A percentile compares a stretch with the other conserved stretches of the same genome.
phyloP scores from a whole-genome alignment of 2,329 filamentous ascomycete species.

The Thyridium curvatum region DNA sequence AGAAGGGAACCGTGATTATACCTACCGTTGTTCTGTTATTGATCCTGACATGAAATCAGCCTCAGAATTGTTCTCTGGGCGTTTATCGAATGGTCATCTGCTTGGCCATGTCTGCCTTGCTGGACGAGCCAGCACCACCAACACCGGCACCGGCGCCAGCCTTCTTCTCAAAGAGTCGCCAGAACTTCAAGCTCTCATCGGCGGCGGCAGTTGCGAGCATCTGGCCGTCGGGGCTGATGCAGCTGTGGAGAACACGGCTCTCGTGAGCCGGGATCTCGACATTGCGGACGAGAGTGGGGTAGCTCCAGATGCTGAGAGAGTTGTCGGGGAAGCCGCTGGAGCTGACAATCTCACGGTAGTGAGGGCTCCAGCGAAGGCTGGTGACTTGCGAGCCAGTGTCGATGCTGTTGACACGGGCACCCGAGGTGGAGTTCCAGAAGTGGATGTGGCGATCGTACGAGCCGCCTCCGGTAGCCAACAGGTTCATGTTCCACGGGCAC shows the following conservation, averaged over 20 bases:
- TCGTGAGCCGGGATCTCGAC: slow-evolving; percentile 97
- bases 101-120: slow-evolving; percentile 83
- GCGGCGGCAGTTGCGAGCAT: slow-evolving; percentile 95
- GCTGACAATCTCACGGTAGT: slow-evolving; percentile 97
- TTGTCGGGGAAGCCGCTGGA: slow-evolving; percentile 99
- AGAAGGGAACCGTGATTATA: slow-evolving; percentile 34
- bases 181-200: slow-evolving; percentile 98
- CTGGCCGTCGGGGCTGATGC: slow-evolving; percentile 93
- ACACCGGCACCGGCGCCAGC: slow-evolving; percentile 63
- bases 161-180: slow-evolving; percentile 99
- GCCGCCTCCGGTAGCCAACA: slow-evolving; percentile 91
- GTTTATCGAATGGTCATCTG: slow-evolving; percentile 86
- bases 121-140: slow-evolving; percentile 59
- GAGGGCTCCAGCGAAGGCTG: slow-evolving; percentile 89
- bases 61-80: slow-evolving; percentile 4
- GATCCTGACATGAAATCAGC: slow-evolving; percentile 5
- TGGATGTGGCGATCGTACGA: slow-evolving; percentile 97
- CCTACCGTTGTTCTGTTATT: slow-evolving; percentile 33
- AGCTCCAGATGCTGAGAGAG: slow-evolving; percentile 98
- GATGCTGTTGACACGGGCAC: slow-evolving; percentile 97
- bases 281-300: slow-evolving; percentile 89
- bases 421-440: slow-evolving; percentile 99
- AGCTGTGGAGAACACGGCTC: slow-evolving; percentile 93
- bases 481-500: slow-evolving; percentile 98
- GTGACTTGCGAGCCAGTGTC: slow-evolving; percentile 98